Percentiles rank a stretch among this genome's conserved stretches.
phyloP scores from a whole-genome alignment of 202 grass and related monocot genomes.

The Bolboschoenoplectus hybrid region DNA sequence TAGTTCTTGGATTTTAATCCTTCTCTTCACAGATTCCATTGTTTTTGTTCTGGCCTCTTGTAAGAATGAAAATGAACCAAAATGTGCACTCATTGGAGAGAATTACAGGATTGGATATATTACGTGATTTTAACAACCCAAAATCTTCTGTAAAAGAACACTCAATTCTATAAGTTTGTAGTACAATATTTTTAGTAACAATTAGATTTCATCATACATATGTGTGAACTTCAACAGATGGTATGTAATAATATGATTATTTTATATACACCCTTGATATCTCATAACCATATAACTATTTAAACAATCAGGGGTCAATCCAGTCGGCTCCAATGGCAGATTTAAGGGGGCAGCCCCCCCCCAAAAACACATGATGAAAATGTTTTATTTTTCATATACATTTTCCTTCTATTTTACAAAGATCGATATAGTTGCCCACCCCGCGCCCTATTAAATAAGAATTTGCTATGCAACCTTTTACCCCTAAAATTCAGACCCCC shows the following conservation, averaged over 20 bases:
- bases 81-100: background rate
- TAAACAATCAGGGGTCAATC: no score
- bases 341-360: no score
- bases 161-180: background rate
- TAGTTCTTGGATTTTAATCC: constrained; percentile 8
- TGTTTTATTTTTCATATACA: no score
- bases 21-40: background rate
- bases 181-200: background rate
- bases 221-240: background rate
- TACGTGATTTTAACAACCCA: background rate
- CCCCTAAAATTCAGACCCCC: no score
- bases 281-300: no score
- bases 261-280: background rate
- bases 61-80: constrained; percentile 14
- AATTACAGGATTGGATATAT: background rate
- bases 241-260: background rate
- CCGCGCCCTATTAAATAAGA: no score
- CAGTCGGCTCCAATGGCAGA: no score
- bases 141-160: background rate
- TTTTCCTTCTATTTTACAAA: no score
- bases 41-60: background rate
- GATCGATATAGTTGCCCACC: no score
- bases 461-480: no score
- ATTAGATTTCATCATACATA: background rate
- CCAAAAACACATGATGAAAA: no score